Evolutionary conservation across 176 grass and related monocot species (phyloP).

Genomic region (Alopecurus myosuroides): DNA sequence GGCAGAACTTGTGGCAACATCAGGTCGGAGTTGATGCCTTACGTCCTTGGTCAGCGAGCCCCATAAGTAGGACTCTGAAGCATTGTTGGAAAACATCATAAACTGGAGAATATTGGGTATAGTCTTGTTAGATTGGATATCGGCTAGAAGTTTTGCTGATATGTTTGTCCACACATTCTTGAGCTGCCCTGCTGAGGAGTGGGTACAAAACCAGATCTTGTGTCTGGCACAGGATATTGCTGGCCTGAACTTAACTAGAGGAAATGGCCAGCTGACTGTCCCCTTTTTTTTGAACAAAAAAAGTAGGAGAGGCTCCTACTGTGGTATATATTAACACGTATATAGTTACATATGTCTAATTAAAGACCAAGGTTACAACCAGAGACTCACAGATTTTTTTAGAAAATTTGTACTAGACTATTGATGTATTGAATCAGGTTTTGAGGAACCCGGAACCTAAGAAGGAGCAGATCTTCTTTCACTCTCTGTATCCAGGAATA

Average conservation of each 20-base stretch:
- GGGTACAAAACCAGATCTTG: conserved; percentile 35
- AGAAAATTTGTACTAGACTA: no score
- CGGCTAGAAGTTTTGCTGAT: conserved; percentile 53
- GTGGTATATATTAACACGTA: no score
- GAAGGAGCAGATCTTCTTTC: no score
- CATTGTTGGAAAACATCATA: conserved; percentile 55
- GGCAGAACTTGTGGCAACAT: conserved; percentile 53
- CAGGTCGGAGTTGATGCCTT: conserved; percentile 43
- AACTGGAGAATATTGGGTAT: conserved; percentile 74
- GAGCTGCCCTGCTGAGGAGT: conserved; percentile 48
- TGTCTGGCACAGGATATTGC: conserved; percentile 41
- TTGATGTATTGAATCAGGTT: no score
- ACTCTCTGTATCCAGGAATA: no score
- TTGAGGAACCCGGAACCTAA: no score
- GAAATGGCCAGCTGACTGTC: conserved; percentile 28
- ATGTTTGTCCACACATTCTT: conserved; percentile 90
- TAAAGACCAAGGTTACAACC: no score
- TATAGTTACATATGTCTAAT: no score
- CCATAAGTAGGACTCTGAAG: conserved; percentile 47
- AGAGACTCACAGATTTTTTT: no score
- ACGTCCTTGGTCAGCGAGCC: conserved; percentile 47
- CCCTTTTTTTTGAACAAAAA: no score
- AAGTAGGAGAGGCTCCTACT: no score
- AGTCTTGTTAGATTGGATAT: conserved; percentile 49
- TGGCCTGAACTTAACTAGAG: conserved; percentile 39